Conservation (phyloP, 345 rosid species). For the Citrus trifoliata region DNA sequence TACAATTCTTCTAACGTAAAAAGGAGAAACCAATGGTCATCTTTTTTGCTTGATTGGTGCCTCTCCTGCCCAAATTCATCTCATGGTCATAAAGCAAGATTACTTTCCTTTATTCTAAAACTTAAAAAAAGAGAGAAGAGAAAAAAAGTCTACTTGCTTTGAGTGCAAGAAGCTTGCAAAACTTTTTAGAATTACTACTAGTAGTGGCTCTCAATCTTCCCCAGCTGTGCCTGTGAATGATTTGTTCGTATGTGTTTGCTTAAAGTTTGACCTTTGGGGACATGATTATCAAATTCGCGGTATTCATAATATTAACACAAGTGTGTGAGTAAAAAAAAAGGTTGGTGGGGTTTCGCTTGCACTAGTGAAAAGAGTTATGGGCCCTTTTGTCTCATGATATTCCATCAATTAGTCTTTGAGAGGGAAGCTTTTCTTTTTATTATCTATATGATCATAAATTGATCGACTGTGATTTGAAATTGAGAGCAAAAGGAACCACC, state of each 20-base stretch:
- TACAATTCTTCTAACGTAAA: constrained; percentile 25
- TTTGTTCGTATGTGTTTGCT: constrained; percentile 52
- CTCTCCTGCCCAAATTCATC: constrained; percentile 26
- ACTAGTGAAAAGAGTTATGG: constrained; percentile 53
- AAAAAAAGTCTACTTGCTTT: constrained; percentile 55
- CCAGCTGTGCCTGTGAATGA: constrained; percentile 32
- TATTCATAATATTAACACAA: background rate
- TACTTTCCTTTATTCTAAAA: constrained; percentile 37
- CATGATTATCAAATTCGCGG: constrained; percentile 26
- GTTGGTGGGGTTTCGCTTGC: constrained; percentile 60
- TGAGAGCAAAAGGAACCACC: constrained; percentile 10
- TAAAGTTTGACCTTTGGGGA: constrained; percentile 59
- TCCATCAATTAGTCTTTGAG: constrained; percentile 40
- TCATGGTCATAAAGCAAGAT: constrained; percentile 24
- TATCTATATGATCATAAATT: constrained; percentile 22
- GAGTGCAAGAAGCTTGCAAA: constrained; percentile 72
- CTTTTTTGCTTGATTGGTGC: constrained; percentile 46
- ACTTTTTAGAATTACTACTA: constrained; percentile 21
- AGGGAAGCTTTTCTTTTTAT: background rate
- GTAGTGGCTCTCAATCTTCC: constrained; percentile 31
- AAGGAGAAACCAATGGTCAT: constrained; percentile 24
- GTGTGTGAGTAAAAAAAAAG: constrained; percentile 33
- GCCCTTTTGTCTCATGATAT: constrained; percentile 54
- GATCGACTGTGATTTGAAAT: constrained; percentile 28
- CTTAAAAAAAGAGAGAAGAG: constrained; percentile 10